Evolutionary conservation across 345 rosid species (phyloP).

Genomic region (Citrus inodora): DNA sequence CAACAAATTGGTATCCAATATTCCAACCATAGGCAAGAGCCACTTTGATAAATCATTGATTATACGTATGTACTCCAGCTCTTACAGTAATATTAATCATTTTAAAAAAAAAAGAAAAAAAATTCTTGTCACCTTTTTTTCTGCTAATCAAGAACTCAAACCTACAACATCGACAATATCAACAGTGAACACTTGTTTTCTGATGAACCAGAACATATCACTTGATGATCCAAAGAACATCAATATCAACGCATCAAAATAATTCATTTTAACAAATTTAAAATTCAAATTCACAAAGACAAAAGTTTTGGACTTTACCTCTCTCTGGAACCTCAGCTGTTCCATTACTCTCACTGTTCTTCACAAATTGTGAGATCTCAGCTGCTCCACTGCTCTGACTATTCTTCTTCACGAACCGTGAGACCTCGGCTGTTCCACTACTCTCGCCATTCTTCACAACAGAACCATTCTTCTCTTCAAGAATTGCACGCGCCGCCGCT

Average conservation of each 20-base stretch:
- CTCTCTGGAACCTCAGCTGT: conserved; percentile 1
- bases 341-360: not conserved
- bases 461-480: conserved; percentile 33
- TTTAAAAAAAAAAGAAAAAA: not conserved
- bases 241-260: not conserved
- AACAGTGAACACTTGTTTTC: not conserved
- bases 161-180: not conserved
- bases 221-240: not conserved
- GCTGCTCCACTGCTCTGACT: not conserved
- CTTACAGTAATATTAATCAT: not conserved
- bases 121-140: not conserved
- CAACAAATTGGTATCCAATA: not conserved
- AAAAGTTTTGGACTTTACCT: conserved; percentile 15
- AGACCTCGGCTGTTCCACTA: not conserved
- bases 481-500: conserved; percentile 65
- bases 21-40: not conserved
- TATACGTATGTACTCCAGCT: not conserved
- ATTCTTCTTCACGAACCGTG: not conserved
- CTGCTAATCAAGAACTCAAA: not conserved
- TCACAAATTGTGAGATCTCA: not conserved
- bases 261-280: not conserved
- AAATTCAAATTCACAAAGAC: not conserved
- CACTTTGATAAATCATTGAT: not conserved
- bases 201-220: not conserved
- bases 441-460: not conserved